Evolutionary conservation across 2,329 filamentous ascomycete genomes (phyloP), one percentile per base, ranked within the genome.

Genomic region (Onygenales sp.): DNA sequence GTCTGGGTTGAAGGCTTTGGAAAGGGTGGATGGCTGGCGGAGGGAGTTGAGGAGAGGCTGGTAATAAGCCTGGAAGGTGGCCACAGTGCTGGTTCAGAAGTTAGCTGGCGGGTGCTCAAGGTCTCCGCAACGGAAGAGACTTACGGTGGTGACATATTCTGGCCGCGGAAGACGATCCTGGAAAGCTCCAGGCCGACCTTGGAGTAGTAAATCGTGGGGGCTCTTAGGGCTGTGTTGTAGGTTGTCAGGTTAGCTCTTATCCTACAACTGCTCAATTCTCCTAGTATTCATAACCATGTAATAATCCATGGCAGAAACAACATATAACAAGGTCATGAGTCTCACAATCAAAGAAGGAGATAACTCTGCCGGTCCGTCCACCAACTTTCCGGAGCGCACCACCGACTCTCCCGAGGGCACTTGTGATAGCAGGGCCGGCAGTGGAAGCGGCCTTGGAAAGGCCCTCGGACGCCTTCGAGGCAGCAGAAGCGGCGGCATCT

Each of bases 81-180:
- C 78, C 61, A 88, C 57, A 65, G 85, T 85, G 60, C 91, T 95
- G 35, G n/a, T 49, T 50, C 59, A 55, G 56, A 54, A 54, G 54
- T 50, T 52, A 36, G 41, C 21, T 27, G 21, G 21, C 21, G 21
- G 21, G 21, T 27, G 21, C 21, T 27, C 21, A 27, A 27, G 21
- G 21, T 38, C 51, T 50, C 43, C 33, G n/a, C 43, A 31, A 31
- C 14, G 14, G 33, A 21, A 52, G 13, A 39, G 31, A 57, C 91
- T 84, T 87, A 98, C 93, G 93, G 93, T 75, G 89, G 90, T 69
- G 80, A 78, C 90, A 98, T 96, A 77, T 87, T 88, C 75, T 92
- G 90, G 72, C 84, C 85, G 65, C 83, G 82, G 78, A 90, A 89
- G 62, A 97, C 83, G 62, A 96, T 80, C 81, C 88, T 95, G 69